phyloP scores from a whole-genome alignment of 495 filamentous ascomycete species.

The Penicillium simplicissimum region DNA sequence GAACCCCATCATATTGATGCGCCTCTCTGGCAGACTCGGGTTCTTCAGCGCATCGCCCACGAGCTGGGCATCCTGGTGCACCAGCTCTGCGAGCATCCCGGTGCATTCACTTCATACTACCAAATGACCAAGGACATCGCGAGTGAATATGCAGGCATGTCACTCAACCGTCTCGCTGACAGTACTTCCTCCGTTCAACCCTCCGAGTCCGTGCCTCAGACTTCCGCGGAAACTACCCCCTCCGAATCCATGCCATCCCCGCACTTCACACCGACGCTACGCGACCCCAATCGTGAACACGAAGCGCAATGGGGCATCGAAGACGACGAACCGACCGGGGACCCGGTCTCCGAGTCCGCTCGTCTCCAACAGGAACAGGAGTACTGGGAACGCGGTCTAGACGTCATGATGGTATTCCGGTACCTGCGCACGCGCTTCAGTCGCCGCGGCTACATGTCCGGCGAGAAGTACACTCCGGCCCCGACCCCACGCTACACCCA shows the following conservation, averaged over 20 bases:
- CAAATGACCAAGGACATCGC: constrained; percentile 41
- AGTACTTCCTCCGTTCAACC: constrained; percentile 18
- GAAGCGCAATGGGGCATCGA: constrained; percentile 69
- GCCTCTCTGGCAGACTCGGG: constrained; percentile 68
- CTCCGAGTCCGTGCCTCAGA: constrained; percentile 20
- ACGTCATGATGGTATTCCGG: constrained; percentile 83
- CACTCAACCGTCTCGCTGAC: constrained; percentile 38
- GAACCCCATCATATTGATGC: constrained; percentile 44
- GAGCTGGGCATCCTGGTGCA: constrained; percentile 84
- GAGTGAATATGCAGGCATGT: constrained; percentile 57
- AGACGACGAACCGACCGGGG: constrained; percentile 49
- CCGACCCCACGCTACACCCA: constrained; percentile 48
- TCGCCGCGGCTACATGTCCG: constrained; percentile 38
- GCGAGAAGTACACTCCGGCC: constrained; percentile 33
- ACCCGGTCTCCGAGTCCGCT: constrained; percentile 36
- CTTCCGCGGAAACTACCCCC: constrained; percentile 24
- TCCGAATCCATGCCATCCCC: constrained; percentile 37
- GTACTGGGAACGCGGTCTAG: constrained; percentile 87
- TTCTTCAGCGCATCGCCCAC: constrained; percentile 80
- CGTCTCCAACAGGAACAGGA: constrained; percentile 54
- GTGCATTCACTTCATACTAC: constrained; percentile 78
- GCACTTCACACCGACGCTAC: constrained; percentile 50
- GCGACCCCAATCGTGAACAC: constrained; percentile 44
- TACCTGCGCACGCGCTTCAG: constrained; percentile 79
- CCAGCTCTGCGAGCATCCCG: constrained; percentile 76